Evolutionary conservation across 345 rosid species (phyloP).

Genomic region (Moricandia moricandioides): DNA sequence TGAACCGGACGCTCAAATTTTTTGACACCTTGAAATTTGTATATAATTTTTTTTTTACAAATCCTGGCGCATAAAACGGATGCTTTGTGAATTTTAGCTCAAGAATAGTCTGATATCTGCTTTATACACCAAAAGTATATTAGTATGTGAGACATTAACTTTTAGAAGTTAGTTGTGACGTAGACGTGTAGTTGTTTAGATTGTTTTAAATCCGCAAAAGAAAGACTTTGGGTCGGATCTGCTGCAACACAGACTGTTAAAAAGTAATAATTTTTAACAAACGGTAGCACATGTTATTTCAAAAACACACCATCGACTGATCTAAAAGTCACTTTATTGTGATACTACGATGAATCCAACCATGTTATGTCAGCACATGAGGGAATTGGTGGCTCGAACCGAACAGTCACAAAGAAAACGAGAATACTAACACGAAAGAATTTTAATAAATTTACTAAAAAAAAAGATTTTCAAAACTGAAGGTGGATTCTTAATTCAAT

Average conservation of each 20-base stretch:
- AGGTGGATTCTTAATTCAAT: not conserved
- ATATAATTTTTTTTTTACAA: too few relatives aligned
- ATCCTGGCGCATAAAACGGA: too few relatives aligned
- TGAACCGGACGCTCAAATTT: too few relatives aligned
- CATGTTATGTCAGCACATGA: not conserved
- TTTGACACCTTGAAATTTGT: too few relatives aligned
- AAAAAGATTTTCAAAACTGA: not conserved
- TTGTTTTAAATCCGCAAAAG: too few relatives aligned
- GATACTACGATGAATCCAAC: not conserved
- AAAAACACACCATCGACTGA: not conserved
- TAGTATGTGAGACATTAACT: too few relatives aligned
- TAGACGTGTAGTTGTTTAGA: too few relatives aligned
- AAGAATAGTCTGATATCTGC: too few relatives aligned
- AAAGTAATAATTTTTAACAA: not conserved
- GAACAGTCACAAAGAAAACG: not conserved
- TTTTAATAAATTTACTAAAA: not conserved
- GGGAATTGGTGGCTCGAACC: not conserved
- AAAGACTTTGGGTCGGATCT: too few relatives aligned
- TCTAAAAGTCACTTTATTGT: not conserved
- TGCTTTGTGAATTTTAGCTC: too few relatives aligned
- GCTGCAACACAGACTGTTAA: not conserved
- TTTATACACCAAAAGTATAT: too few relatives aligned
- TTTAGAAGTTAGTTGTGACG: too few relatives aligned
- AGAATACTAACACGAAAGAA: not conserved
- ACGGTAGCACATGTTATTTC: not conserved